These are phyloP conservation scores for Dryas alaskensis DNA, from an alignment of 306 rosid species.

Conservation along the genomic window DNA sequence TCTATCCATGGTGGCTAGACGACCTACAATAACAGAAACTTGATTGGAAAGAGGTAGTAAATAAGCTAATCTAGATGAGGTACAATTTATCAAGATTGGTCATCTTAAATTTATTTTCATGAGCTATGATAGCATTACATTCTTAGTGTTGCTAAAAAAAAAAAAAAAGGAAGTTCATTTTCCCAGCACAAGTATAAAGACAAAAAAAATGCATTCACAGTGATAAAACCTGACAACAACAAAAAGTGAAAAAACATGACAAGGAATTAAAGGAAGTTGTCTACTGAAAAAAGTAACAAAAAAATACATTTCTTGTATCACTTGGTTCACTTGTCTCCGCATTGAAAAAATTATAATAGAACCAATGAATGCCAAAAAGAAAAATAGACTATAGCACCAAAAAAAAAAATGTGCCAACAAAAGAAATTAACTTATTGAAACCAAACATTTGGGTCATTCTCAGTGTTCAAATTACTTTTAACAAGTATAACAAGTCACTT, in stretches of 20 bases:
- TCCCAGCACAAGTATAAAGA: not conserved
- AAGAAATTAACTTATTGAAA: not conserved
- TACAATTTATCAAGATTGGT: not conserved
- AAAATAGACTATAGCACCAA: not conserved
- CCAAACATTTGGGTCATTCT: not conserved
- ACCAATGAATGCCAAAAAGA: not conserved
- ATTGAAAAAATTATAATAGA: not conserved
- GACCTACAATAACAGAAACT: constrained; percentile 9
- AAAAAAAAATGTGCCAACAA: not conserved
- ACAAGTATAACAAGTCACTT: not conserved
- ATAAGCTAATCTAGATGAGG: not conserved
- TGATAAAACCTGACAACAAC: not conserved
- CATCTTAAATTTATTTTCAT: not conserved
- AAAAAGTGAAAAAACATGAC: not conserved
- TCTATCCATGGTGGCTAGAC: no score
- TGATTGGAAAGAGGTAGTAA: constrained; percentile 14
- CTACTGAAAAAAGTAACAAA: constrained; percentile 29
- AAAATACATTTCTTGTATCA: constrained; percentile 84
- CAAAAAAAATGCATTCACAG: not conserved
- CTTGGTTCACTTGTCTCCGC: constrained; percentile 65
- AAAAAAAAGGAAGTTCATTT: not conserved
- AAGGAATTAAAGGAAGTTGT: constrained; percentile 15
- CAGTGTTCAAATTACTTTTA: constrained; percentile 3
- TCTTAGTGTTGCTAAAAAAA: not conserved
- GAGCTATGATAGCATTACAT: not conserved